phyloP scores from a whole-genome alignment of 2,329 filamentous ascomycete genomes.

The Diplodia sapinea region DNA sequence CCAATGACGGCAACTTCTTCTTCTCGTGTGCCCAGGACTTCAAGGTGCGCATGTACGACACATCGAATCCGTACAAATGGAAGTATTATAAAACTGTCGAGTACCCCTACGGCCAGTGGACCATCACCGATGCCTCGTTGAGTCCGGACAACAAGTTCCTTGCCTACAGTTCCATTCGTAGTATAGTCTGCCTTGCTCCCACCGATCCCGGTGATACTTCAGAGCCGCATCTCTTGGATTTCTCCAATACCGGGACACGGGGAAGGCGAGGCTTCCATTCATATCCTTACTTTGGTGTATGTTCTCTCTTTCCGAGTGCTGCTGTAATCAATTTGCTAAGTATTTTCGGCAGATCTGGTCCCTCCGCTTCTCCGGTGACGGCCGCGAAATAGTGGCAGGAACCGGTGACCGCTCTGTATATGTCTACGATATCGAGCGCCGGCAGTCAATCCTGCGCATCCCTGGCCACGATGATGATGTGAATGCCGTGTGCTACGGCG shows the following conservation, averaged over 20 bases:
- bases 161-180: slow-evolving; percentile 88
- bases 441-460: slow-evolving; percentile 74
- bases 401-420: slow-evolving; percentile 80
- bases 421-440: slow-evolving; percentile 89
- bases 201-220: slow-evolving; percentile 84
- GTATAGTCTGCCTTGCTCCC: slow-evolving; percentile 80
- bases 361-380: slow-evolving; percentile 89
- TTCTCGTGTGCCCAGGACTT: slow-evolving; percentile 92
- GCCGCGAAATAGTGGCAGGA: slow-evolving; percentile 86
- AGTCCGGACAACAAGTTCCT: slow-evolving; percentile 91
- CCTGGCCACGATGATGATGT: slow-evolving; percentile 85
- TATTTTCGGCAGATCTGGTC: slow-evolving; percentile 72
- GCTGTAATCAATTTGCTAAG: slow-evolving; percentile 17
- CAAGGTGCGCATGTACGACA: slow-evolving; percentile 95
- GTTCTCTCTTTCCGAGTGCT: slow-evolving; percentile 65
- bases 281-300: slow-evolving; percentile 53
- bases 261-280: slow-evolving; percentile 46
- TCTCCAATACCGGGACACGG: slow-evolving; percentile 59
- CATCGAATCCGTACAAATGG: slow-evolving; percentile 93
- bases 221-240: slow-evolving; percentile 80
- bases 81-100: slow-evolving; percentile 90
- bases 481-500: slow-evolving; percentile 95
- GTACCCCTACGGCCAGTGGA: slow-evolving; percentile 92
- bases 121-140: slow-evolving; percentile 88
- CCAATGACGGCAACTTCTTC: slow-evolving; percentile 96